Evolutionary conservation across 2,329 filamentous ascomycete genomes (phyloP).

Genomic region (Apiospora marii): DNA sequence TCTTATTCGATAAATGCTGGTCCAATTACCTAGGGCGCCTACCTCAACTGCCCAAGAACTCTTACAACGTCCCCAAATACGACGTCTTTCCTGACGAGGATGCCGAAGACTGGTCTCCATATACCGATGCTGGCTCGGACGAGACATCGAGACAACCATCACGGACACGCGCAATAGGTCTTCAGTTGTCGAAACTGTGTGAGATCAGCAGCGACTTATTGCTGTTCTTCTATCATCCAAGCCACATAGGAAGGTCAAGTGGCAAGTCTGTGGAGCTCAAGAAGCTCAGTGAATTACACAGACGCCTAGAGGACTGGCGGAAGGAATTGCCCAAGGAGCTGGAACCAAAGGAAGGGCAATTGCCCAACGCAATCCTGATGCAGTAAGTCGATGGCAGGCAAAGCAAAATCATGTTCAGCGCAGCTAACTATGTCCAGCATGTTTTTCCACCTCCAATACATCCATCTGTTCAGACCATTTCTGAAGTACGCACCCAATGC

Average conservation of each 20-base stretch:
- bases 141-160: conserved; percentile 79
- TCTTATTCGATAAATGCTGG: conserved; percentile 99
- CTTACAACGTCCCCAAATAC: conserved; percentile 85
- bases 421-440: conserved; percentile 67
- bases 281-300: conserved; percentile 90
- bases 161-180: conserved; percentile 79
- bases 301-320: conserved; percentile 88
- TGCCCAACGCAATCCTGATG: conserved; percentile 80
- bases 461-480: conserved; percentile 94
- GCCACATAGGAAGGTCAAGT: conserved; percentile 65
- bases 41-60: conserved; percentile 82
- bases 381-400: conserved; percentile 71
- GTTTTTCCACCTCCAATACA: conserved; percentile 96
- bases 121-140: conserved; percentile 83
- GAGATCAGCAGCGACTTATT: conserved; percentile 95
- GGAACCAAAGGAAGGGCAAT: conserved; percentile 85
- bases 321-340: conserved; percentile 84
- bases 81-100: conserved; percentile 93
- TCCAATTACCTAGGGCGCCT: conserved; percentile 94
- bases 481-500: conserved; percentile 84
- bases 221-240: conserved; percentile 89
- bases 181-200: conserved; percentile 84
- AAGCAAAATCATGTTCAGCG: background rate
- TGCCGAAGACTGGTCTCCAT: conserved; percentile 83
- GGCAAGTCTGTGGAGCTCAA: conserved; percentile 88